Base-by-base conservation (phyloP, 2,329 filamentous ascomycete species). In the Pseudogymnoascus sp. region DNA sequence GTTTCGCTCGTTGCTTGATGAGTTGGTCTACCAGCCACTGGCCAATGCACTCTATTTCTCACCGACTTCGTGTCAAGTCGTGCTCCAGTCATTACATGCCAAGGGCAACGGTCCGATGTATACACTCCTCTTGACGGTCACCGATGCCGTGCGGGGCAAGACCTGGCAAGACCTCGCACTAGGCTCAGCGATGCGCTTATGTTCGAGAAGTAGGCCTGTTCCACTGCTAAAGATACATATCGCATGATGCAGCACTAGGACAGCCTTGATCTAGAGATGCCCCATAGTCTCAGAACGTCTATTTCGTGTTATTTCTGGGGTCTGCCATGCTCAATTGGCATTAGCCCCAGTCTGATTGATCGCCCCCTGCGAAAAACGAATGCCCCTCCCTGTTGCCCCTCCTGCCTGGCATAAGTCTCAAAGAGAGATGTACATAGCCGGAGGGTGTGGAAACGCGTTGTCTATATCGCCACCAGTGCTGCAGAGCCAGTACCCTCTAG, bases 11-110 rank as follows among this genome's bases (percentile, higher is more conserved):
- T 60, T 23, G 38, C 38, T 61, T 31, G 61, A 50, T 63, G 61
- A 64, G 61, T 38, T 44, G 62, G 63, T 69, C 68, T 71, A 40
- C 38, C 33, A 73, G 71, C 71, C 72, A 72, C 69, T 67, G 62
- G 67, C 70, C 59, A 67, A 73, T 74, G 72, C 72, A 74, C 65
- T 69, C 67, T 67, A 67, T 66, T 64, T 67, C 71, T 73, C 72
- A 72, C 71, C 69, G 72, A 71, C 72, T 72, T 73, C 72, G 72
- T 74, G 72, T 73, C 72, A 73, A 73, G 68, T 68, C 68, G 59
- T 71, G 67, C 72, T 72, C 72, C 72, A 74, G 68, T 73, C 71
- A 63, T 71, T 71, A 68, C 67, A 64, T 65, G 68, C 69, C 68
- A 69, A 70, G 65, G 64, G 67, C 67, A 62, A 66, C 59, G 61